Percentiles rank a stretch among this genome's conserved stretches.
Conservation (phyloP, 805 yeast genomes). For the Deakozyma indianensis region DNA sequence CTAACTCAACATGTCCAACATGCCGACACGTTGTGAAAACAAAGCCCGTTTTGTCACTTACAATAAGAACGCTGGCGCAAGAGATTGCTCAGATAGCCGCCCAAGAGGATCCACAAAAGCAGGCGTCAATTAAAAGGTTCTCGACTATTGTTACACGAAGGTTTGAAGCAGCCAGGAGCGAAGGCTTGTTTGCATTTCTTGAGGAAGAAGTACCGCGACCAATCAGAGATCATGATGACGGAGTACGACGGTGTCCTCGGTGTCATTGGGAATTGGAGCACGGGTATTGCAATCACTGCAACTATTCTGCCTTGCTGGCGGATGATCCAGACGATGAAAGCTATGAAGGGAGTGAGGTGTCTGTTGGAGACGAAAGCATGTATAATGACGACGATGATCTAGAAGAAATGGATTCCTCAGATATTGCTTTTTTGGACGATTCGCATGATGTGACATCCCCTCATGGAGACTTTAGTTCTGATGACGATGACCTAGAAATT, state of each 20-base stretch:
- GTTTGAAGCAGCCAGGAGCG: neutral
- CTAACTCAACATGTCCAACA: neutral
- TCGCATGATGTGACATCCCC: no score
- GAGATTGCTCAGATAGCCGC: neutral
- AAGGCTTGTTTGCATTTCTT: neutral
- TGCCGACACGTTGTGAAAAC: neutral
- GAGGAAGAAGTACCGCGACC: neutral
- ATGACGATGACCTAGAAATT: no score
- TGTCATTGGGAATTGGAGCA: constrained; percentile 42
- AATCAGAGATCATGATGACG: constrained; percentile 27
- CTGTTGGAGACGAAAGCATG: no score
- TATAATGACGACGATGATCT: no score
- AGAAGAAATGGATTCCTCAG: no score
- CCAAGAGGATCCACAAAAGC: neutral
- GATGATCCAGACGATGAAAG: neutral
- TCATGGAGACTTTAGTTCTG: no score
- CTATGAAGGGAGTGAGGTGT: neutral
- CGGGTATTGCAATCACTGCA: neutral
- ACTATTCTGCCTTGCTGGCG: neutral
- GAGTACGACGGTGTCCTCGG: constrained; percentile 44
- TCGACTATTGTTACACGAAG: neutral
- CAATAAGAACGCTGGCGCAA: neutral
- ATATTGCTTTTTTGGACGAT: no score
- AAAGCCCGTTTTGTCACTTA: neutral
- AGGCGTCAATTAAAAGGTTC: neutral